Evolutionary conservation across 768 basidiomycete genomes (phyloP), one percentile per base, ranked within the genome.

Genomic region (Coprinopsis strossmayeri): DNA sequence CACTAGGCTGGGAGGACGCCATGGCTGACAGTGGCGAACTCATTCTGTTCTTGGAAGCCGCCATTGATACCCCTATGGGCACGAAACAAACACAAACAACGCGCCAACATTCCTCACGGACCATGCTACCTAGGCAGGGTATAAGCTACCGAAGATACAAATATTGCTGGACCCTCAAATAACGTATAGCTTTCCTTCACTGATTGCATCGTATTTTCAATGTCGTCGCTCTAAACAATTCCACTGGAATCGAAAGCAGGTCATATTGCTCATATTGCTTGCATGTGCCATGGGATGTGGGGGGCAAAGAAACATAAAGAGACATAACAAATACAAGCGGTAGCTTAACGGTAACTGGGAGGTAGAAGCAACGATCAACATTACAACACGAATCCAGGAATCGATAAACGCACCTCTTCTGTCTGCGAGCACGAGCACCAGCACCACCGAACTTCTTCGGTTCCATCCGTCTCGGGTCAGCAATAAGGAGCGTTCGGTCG

Each of bases 391-490:
- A n/a, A n/a, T 2, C 26, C 40, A 15, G 38, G n/a, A n/a, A 32
- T 37, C 37, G 30, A 34, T 50, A 11, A 23, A 61, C 78, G 53
- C 55, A 92, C 91, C 86, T 90, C 80, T 95, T 96, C 78, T 96
- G 94, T 72, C 93, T 86, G 76, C 93, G 89, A 51, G 93, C 92
- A 80, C 94, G 91, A 57, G 94, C 94, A 84, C 94, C 94, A 68
- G 77, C 79, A 77, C 94, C 94, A 80, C 94, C 95, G 68, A 98
- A 97, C 74, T 95, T 96, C 84, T 97, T 97, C 60, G 95, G 95
- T 69, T 98, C 95, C 86, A 88, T 90, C 76, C 95, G 86, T 73
- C 96, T 84, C 57, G 91, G 92, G 67, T 95, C 92, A 49, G 92
- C 88, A 57, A 94, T 93, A 61, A 94, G 69, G 53, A 95, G 72